A percentile compares a stretch with the other conserved stretches of the same genome.
Conservation (phyloP, 768 basidiomycete species). For the Mycena floridula region DNA sequence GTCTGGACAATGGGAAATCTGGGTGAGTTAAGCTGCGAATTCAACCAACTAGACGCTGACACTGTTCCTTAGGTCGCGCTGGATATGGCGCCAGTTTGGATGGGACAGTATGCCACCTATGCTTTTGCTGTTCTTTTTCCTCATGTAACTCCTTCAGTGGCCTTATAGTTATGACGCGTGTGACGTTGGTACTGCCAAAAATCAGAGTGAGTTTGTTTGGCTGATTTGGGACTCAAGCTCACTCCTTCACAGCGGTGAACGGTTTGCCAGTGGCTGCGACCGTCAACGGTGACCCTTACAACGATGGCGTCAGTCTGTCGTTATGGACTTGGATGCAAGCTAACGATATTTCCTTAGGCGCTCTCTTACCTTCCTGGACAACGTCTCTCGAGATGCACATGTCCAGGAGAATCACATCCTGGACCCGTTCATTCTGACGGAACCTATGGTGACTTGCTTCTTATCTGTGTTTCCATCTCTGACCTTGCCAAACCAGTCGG, state of each 20-base stretch:
- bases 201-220: too few species aligned
- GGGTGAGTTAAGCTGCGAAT: slow-evolving; percentile 7
- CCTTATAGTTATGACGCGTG: slow-evolving; percentile 42
- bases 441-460: too few species aligned
- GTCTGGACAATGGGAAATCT: slow-evolving; percentile 54
- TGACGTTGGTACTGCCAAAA: slow-evolving; percentile 50
- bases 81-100: slow-evolving; percentile 52
- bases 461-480: too few species aligned
- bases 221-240: too few species aligned
- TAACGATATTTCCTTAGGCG: too few species aligned
- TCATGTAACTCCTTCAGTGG: too few species aligned
- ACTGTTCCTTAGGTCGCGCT: slow-evolving; percentile 31
- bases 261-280: slow-evolving; percentile 34
- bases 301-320: slow-evolving; percentile 18
- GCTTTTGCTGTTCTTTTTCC: too few species aligned
- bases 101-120: too few species aligned
- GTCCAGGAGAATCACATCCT: slow-evolving; percentile 50
- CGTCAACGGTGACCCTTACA: slow-evolving; percentile 23
- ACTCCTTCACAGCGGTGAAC: too few species aligned
- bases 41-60: background rate
- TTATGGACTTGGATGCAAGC: too few species aligned
- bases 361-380: slow-evolving; percentile 51
- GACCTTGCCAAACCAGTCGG: too few species aligned
- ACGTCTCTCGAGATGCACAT: slow-evolving; percentile 52
- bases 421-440: slow-evolving; percentile 44